A percentile compares a stretch with the other conserved stretches of the same genome.
These are phyloP conservation scores for Ustilago esculenta DNA, from an alignment of 1,284 basidiomycete genomes.

Conservation along the genomic window DNA sequence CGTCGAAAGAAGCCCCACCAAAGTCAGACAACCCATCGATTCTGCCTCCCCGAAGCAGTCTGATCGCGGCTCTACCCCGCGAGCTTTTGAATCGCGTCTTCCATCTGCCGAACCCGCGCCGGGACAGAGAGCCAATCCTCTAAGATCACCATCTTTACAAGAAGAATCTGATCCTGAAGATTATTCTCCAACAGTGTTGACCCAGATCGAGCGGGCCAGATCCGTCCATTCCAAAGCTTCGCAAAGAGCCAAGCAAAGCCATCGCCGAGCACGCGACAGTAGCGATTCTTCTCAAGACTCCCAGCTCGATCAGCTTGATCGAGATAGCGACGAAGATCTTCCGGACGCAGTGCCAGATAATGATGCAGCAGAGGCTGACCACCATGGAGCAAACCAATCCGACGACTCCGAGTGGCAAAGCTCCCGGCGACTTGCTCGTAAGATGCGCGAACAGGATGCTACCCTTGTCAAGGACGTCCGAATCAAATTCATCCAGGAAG, in stretches of 20 bases:
- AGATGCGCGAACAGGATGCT: slow-evolving; percentile 5
- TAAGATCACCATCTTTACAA: slow-evolving; percentile 4
- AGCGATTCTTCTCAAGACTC: slow-evolving; percentile 15
- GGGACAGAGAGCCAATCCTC: not conserved
- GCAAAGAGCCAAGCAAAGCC: slow-evolving; percentile 2
- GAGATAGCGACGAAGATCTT: slow-evolving; percentile 6
- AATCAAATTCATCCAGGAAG: slow-evolving; percentile 13
- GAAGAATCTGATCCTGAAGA: slow-evolving; percentile 42
- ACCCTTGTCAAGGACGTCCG: not conserved
- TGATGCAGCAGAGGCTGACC: not conserved
- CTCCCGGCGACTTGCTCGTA: slow-evolving; percentile 6
- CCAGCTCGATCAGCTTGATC: slow-evolving; percentile 18
- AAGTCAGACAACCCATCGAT: slow-evolving; percentile 4
- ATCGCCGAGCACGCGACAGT: not conserved
- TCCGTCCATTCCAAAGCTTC: not conserved
- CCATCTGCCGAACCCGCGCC: slow-evolving; percentile 1
- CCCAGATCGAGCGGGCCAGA: not conserved
- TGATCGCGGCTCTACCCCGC: not conserved
- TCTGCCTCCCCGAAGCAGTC: slow-evolving; percentile 3
- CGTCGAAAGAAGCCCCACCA: slow-evolving; percentile 25
- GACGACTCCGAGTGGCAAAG: slow-evolving; percentile 35
- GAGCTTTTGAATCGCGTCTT: not conserved
- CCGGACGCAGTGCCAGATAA: not conserved
- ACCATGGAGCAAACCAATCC: not conserved
- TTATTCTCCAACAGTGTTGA: slow-evolving; percentile 10